Evolutionary conservation across 768 basidiomycete species (phyloP).

Genomic region (Russula griseocarnosa): DNA sequence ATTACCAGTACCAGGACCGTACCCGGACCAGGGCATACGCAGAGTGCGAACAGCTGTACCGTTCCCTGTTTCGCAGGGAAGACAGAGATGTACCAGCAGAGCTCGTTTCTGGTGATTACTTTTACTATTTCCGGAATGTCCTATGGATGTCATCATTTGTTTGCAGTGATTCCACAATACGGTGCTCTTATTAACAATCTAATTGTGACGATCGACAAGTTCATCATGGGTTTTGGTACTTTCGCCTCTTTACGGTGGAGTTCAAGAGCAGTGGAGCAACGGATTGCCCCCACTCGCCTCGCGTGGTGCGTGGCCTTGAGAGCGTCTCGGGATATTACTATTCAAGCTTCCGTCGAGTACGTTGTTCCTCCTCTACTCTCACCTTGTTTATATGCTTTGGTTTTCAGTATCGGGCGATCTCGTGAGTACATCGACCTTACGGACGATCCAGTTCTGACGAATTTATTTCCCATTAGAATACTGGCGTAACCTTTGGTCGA

Average conservation of each 20-base stretch:
- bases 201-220: not conserved
- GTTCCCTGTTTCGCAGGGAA: not conserved
- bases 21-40: not conserved
- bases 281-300: not conserved
- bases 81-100: not conserved
- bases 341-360: conserved; percentile 14
- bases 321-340: not conserved
- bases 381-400: not conserved
- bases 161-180: not conserved
- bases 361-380: not conserved
- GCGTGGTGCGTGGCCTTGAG: conserved; percentile 7
- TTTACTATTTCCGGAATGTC: not conserved
- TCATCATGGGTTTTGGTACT: not conserved
- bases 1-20: not conserved
- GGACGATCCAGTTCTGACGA: not conserved
- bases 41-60: not conserved
- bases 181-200: not conserved
- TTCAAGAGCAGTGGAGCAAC: not conserved
- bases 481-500: conserved; percentile 8
- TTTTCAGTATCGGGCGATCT: not conserved
- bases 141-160: not conserved
- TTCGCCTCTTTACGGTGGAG: not conserved
- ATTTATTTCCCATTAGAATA: not conserved
- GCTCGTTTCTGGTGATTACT: not conserved
- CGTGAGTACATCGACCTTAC: not conserved